A percentile compares a stretch with the other conserved stretches of the same genome.
These are phyloP conservation scores for Basidioascus undulatus DNA, from an alignment of 768 basidiomycete species.

Conservation along the genomic window DNA sequence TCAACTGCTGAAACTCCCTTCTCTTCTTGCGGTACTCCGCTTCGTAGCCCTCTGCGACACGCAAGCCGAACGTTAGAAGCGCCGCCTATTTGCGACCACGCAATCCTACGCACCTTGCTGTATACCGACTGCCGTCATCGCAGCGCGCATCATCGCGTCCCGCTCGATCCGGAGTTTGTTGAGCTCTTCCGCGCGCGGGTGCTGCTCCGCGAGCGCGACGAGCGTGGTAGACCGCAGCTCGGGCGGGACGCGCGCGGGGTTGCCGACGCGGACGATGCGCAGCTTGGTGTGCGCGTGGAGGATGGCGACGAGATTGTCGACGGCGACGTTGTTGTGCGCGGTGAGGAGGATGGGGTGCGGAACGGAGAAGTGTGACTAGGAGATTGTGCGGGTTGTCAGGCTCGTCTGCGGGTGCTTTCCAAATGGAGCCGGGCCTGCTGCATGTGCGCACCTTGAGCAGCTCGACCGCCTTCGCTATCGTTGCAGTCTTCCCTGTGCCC, in stretches of 20 bases:
- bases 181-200: slow-evolving; percentile 29
- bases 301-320: slow-evolving; percentile 69
- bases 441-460: slow-evolving; percentile 36
- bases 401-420: slow-evolving; percentile 1
- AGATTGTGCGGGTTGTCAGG: slow-evolving; percentile 8
- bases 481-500: slow-evolving; percentile 80
- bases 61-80: neutral
- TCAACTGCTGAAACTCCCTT: slow-evolving; percentile 28
- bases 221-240: slow-evolving; percentile 35
- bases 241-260: slow-evolving; percentile 31
- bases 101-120: neutral
- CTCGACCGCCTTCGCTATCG: slow-evolving; percentile 61
- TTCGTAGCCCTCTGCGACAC: slow-evolving; percentile 9
- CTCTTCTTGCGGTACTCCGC: slow-evolving; percentile 18
- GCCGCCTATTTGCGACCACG: neutral
- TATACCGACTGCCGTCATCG: neutral
- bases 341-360: slow-evolving; percentile 69
- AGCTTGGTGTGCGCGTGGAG: slow-evolving; percentile 31
- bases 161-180: slow-evolving; percentile 16
- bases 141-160: slow-evolving; percentile 6
- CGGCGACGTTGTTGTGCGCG: slow-evolving; percentile 80
- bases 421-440: neutral
- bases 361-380: slow-evolving; percentile 49
- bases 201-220: slow-evolving; percentile 35
- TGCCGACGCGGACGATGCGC: slow-evolving; percentile 54